phyloP scores from a whole-genome alignment of 352 stramenopile genomes.

The Phytophthora pistaciae region DNA sequence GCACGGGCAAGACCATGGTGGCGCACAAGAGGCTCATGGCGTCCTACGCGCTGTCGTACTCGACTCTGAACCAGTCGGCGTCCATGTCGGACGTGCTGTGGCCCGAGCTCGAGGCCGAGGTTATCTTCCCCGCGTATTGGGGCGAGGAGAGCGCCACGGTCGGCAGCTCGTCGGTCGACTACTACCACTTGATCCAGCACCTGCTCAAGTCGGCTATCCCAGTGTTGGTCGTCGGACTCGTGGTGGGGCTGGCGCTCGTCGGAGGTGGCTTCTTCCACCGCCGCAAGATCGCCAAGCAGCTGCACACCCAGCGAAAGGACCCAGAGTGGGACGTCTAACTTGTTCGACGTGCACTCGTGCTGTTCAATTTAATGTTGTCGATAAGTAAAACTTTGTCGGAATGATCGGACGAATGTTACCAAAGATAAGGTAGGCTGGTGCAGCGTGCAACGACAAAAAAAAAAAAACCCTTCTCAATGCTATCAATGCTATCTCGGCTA shows the following conservation, averaged over 20 bases:
- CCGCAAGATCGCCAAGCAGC: slow-evolving; percentile 40
- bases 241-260: slow-evolving; percentile 44
- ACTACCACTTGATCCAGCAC: slow-evolving; percentile 51
- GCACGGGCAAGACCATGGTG: slow-evolving; percentile 78
- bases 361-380: background rate
- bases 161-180: slow-evolving; percentile 36
- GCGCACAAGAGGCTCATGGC: slow-evolving; percentile 69
- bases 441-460: too few species aligned
- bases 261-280: slow-evolving; percentile 52
- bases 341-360: background rate
- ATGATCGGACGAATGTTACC: too few species aligned
- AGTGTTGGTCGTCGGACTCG: slow-evolving; percentile 55
- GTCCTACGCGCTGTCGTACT: slow-evolving; percentile 63
- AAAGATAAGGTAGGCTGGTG: too few species aligned
- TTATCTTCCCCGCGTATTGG: slow-evolving; percentile 71
- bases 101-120: slow-evolving; percentile 56
- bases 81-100: slow-evolving; percentile 76
- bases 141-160: slow-evolving; percentile 56
- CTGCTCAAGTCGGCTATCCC: slow-evolving; percentile 56
- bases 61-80: slow-evolving; percentile 35
- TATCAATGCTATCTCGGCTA: too few species aligned
- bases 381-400: background rate
- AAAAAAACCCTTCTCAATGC: too few species aligned
- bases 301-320: slow-evolving; percentile 27
- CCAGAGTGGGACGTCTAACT: slow-evolving; percentile 18